Base-by-base conservation (phyloP, 164 flowering plant genomes). In the Malania oleifera region DNA sequence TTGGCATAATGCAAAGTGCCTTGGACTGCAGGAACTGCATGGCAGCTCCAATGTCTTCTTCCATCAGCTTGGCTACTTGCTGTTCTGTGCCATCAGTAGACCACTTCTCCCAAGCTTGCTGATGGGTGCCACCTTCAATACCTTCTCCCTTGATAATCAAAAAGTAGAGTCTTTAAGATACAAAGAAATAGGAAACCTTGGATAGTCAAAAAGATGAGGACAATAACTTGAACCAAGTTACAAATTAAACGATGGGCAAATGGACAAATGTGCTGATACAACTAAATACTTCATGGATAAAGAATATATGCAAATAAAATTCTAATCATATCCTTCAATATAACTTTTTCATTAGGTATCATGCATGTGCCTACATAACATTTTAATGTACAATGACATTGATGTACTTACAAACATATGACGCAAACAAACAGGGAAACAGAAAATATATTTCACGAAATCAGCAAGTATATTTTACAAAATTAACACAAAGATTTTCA, bases 11-110 rank as follows among this genome's bases (percentile, higher is more conserved):
- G 74, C 96, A 88, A 7, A 85, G 84, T 37, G 83, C 82, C 68
- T 88, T 88, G 56, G 91, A 80, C 67, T 88, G 96, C 41, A 88
- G 92, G 67, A 75, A 80, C 41, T 84, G 92, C 96, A 85, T 85
- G 1, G 92, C 96, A 19, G 90, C 83, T 22, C 96, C 90, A 20
- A 85, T 72, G 45, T 88, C 85, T 76, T 85, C 88, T 71, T 84
- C 88, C 92, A 85, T 88, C 43, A 88, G 83, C 80, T 81, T 88
- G 8, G 85, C 89, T 18, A 88, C 96, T 74, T 88, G 79, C 23
- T 70, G 73, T 58, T 88, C 90, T 20, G 88, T 85, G 43, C 84
- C 90, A 28, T 82, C 90, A 1, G 63, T 78, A 13, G 89, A 82
- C 96, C 90, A 88, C 47, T 82, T 88, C 52, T 84, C 90, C 96